Conservation (phyloP, 345 rosid genomes). For the Syzygium aqueum region DNA sequence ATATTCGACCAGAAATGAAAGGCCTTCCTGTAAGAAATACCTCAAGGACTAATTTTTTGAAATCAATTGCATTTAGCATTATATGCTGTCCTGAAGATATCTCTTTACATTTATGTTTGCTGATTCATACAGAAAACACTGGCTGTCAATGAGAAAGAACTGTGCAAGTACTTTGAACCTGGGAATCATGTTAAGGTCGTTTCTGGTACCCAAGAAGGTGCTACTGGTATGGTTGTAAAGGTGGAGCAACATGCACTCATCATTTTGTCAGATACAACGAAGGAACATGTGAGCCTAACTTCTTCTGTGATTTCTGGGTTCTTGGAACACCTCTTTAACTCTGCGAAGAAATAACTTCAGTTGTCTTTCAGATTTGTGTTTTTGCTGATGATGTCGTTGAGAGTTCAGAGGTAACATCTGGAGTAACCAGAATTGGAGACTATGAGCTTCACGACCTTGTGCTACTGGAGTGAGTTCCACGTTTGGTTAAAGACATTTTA, state of each 20-base stretch:
- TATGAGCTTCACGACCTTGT: constrained; percentile 97
- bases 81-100: neutral
- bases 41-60: neutral
- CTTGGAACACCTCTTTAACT: neutral
- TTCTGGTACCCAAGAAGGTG: constrained; percentile 86
- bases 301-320: neutral
- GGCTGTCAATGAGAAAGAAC: constrained; percentile 77
- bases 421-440: constrained; percentile 77
- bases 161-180: constrained; percentile 92
- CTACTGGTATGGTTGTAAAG: constrained; percentile 97
- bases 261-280: constrained; percentile 82
- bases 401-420: constrained; percentile 95
- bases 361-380: constrained; percentile 56
- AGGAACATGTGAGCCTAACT: constrained; percentile 61
- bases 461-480: constrained; percentile 63
- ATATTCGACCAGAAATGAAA: constrained; percentile 80
- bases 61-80: neutral
- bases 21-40: constrained; percentile 78
- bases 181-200: constrained; percentile 98
- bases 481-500: neutral
- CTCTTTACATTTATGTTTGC: neutral
- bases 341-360: neutral
- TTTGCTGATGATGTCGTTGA: constrained; percentile 95
- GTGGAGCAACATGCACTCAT: constrained; percentile 94
- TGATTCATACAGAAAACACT: constrained; percentile 57